Percentiles rank a stretch among this genome's conserved stretches.
Evolutionary conservation across 192 early-diverging fungal species (phyloP).

Genomic region (Allomyces macrogynus): DNA sequence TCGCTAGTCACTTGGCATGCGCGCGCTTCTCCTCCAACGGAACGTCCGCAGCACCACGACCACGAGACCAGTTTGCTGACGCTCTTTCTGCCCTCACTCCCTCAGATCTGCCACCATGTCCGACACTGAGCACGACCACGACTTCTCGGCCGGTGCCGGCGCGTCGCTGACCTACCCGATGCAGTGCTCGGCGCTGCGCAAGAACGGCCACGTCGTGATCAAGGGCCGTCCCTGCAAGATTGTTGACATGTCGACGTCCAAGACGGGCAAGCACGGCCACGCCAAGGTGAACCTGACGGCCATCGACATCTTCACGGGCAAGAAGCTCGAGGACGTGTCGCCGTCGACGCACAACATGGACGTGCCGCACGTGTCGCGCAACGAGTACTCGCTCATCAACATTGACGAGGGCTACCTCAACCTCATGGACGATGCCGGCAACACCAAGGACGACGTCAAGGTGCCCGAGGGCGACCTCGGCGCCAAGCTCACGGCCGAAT

Average conservation of each 20-base stretch:
- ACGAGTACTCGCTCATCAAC: slow-evolving; percentile 66
- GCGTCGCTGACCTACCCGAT: slow-evolving; percentile 89
- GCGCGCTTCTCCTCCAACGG: too few relatives aligned
- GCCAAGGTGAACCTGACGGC: slow-evolving; percentile 95
- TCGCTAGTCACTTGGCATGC: too few relatives aligned
- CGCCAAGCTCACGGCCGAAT: slow-evolving; percentile 44
- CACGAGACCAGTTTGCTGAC: too few relatives aligned
- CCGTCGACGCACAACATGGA: slow-evolving; percentile 99
- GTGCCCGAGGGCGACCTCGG: slow-evolving; percentile 68
- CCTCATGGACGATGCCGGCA: slow-evolving; percentile 56
- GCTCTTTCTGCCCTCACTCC: too few relatives aligned
- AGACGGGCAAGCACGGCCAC: slow-evolving; percentile 99
- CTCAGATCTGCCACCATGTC: slow-evolving; percentile 12
- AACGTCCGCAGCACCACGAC: too few relatives aligned
- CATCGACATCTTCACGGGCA: slow-evolving; percentile 92
- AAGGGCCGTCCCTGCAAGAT: slow-evolving; percentile 99
- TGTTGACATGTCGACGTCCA: slow-evolving; percentile 98
- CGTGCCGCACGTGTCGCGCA: slow-evolving; percentile 81
- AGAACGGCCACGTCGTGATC: slow-evolving; percentile 92
- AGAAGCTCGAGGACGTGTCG: slow-evolving; percentile 97
- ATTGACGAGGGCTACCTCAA: slow-evolving; percentile 79
- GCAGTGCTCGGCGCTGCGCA: slow-evolving; percentile 98
- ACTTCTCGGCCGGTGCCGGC: slow-evolving; percentile 57
- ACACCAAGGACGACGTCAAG: slow-evolving; percentile 93
- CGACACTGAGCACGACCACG: slow-evolving; percentile 47